Evolutionary conservation across 106 monocot species (phyloP).

Genomic region (Narthecium ossifragum): DNA sequence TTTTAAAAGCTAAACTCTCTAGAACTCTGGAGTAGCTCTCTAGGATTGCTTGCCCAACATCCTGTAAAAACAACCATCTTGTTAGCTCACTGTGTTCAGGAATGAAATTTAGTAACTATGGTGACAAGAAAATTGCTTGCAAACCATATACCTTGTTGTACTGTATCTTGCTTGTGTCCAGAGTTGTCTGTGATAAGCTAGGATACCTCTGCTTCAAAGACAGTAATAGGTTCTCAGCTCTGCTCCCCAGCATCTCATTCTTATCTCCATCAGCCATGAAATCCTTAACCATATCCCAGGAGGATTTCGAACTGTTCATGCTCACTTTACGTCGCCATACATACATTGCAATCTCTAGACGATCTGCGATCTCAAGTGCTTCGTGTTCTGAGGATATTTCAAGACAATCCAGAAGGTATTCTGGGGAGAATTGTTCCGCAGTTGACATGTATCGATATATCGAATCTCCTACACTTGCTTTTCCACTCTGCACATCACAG

Average conservation of each 20-base stretch:
- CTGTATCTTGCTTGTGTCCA: conserved; percentile 81
- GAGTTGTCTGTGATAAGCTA: conserved; percentile 68
- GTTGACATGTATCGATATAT: conserved; percentile 50
- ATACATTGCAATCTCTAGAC: conserved; percentile 65
- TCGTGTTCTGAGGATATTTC: conserved; percentile 70
- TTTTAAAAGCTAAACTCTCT: conserved; percentile 75
- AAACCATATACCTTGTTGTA: conserved; percentile 52
- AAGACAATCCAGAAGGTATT: conserved; percentile 54
- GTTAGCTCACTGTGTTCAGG: not conserved
- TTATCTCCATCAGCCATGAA: conserved; percentile 58
- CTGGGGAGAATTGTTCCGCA: conserved; percentile 55
- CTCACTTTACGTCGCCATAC: conserved; percentile 72
- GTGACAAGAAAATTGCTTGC: not conserved
- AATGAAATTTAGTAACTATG: not conserved
- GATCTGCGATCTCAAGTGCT: conserved; percentile 67
- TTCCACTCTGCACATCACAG: conserved; percentile 46
- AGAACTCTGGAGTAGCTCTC: conserved; percentile 93
- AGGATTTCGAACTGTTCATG: conserved; percentile 37
- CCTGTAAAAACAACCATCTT: conserved; percentile 29
- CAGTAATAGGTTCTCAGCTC: conserved; percentile 51
- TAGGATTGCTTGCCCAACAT: conserved; percentile 84
- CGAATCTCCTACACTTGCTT: conserved; percentile 49
- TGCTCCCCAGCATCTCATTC: conserved; percentile 56
- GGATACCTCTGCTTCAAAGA: conserved; percentile 70
- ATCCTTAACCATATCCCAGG: conserved; percentile 75